Evolutionary conservation across 768 basidiomycete genomes (phyloP), one percentile per base, ranked within the genome.

Genomic region (Panellus pusillus): DNA sequence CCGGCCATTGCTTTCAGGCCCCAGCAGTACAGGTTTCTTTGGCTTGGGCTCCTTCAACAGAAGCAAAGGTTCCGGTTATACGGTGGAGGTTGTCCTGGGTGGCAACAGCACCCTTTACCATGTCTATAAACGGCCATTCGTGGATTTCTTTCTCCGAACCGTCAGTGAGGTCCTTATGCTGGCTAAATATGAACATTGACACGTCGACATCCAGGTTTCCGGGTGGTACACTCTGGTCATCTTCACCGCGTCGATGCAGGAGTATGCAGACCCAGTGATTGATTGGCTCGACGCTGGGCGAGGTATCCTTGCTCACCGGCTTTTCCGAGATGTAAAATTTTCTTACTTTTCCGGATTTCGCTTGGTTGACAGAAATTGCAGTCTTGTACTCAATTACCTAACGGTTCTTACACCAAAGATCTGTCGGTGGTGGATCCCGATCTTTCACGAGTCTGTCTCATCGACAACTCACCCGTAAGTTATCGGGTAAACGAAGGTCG

Each of bases 181-280:
- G 38, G 9, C 9, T 28, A 14, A n/a, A 53, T 31, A 70, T 53
- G 45, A 64, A 67, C 15, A 55, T 54, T 57, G 49, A 55, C 49
- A 54, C 36, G 57, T 39, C 37, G 19, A 20, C 40, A 53, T 39
- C n/a, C 63, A 98, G 95, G 96, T 98, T 37, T 95, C 97, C 28
- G 79, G 87, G 20, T 99, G 97, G 97, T 99, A 99, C 72, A 98
- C 95, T 1, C 82, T 99, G 55, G 94, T 99, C 48, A 93, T 99
- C 59, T 99, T 96, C 72, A 99, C 97, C 29, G 97, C 97, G 7
- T 98, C 96, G 9, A 93, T 99, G 91, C 90, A 94, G 66, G 97
- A 99, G 72, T 99, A 99, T 69, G 97, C 97, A 57, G 97, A 99
- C 75, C 97, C 97, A 0, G 95, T 99, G 27, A 99, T 99, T 61